Conservation (phyloP, 768 basidiomycete genomes). For the Tulasnella sp. region DNA sequence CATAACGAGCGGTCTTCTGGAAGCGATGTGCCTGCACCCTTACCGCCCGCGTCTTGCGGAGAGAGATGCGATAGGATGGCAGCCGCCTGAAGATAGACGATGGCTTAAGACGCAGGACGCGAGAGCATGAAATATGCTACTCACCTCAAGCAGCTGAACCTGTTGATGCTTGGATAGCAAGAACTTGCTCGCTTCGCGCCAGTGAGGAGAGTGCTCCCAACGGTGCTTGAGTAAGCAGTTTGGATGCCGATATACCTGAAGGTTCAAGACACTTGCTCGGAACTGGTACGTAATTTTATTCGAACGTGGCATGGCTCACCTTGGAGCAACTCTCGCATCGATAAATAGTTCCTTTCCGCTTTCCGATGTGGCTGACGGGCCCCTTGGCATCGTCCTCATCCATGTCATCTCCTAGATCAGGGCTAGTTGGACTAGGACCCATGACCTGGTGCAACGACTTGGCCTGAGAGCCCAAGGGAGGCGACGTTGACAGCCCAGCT, state of each 20-base stretch:
- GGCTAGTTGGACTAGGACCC: neutral
- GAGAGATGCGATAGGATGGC: slow-evolving; percentile 87
- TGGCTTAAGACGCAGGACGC: neutral
- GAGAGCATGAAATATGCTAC: slow-evolving; percentile 17
- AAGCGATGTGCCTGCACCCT: slow-evolving; percentile 46
- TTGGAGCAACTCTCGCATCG: slow-evolving; percentile 93
- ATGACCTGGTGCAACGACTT: slow-evolving; percentile 6
- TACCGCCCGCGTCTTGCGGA: slow-evolving; percentile 38
- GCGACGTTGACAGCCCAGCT: slow-evolving; percentile 30
- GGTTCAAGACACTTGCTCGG: neutral
- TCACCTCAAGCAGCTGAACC: slow-evolving; percentile 87
- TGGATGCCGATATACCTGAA: slow-evolving; percentile 50
- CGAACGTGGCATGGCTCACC: slow-evolving; percentile 34
- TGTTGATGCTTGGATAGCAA: slow-evolving; percentile 94
- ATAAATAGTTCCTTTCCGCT: slow-evolving; percentile 78
- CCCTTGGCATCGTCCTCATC: slow-evolving; percentile 21
- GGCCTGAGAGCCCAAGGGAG: slow-evolving; percentile 21
- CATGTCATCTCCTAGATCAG: slow-evolving; percentile 1
- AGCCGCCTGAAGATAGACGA: slow-evolving; percentile 50
- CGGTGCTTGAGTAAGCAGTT: slow-evolving; percentile 95
- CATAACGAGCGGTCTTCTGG: slow-evolving; percentile 92
- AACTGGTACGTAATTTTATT: neutral
- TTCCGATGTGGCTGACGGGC: slow-evolving; percentile 31
- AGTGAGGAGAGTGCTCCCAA: slow-evolving; percentile 95
- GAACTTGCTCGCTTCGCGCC: slow-evolving; percentile 86